Evolutionary conservation across 2,329 filamentous ascomycete species (phyloP), one percentile per base, ranked within the genome.

Genomic region (Calonectria hongkongensis): DNA sequence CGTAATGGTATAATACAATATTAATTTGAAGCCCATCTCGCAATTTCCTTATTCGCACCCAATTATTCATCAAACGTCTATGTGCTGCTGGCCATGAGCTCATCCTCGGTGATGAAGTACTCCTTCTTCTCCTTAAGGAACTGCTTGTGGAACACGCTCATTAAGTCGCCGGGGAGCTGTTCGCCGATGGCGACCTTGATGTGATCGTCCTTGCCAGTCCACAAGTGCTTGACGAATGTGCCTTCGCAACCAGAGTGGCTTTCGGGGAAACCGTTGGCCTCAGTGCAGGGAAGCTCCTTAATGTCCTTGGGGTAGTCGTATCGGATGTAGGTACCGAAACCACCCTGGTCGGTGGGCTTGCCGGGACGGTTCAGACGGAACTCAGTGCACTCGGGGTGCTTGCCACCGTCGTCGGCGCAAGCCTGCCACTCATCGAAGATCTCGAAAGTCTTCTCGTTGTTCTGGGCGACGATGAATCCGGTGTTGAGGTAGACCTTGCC

Each of bases 401-500:
- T 83, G 74, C 82, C 82, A 54, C 80, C 77, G 12, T 86, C 85
- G 51, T 85, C 80, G 30, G 86, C 82, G 74, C 86, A 87, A 62
- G 79, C 80, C 41, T 83, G 82, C 88, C 88, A 89, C 54, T 86
- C 87, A 71, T 86, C 84, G 47, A 89, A 82, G 43, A 90, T 87
- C 39, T 86, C 82, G 74, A 85, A 85, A 0, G 87, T 88, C 74
- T 84, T 85, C 18, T 83, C 79, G 75, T 87, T 87, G 79, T 88
- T 88, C 81, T 89, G 88, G 4, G 88, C 85, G 47, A 89, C 81
- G 79, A 89, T 88, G 82, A 89, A 89, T 21, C 88, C 88, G 1
- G 88, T 88, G 82, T 89, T 89, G 76, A 86, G 83, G 83, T 85
- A 87, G 75, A 82, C 76, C 68, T 83, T 84, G 71, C 82, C 83